phyloP scores from a whole-genome alignment of 169 alveolate genomes.

The Miamiensis avidus region DNA sequence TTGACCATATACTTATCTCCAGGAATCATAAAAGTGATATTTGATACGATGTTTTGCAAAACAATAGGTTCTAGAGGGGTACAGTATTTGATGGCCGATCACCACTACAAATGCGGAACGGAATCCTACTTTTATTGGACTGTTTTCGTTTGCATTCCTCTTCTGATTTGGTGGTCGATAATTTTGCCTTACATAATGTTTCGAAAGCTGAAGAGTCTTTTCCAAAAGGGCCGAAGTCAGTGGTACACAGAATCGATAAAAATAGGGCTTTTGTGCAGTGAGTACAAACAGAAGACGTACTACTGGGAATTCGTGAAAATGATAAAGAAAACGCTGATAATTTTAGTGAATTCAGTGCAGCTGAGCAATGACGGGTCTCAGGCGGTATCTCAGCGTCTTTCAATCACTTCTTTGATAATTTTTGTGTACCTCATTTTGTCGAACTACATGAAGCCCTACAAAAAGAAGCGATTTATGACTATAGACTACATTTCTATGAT shows the following conservation, averaged over 20 bases:
- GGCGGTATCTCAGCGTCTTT: not conserved
- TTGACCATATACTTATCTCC: not conserved
- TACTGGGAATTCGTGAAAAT: not conserved
- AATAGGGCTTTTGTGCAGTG: not conserved
- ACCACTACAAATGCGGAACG: not conserved
- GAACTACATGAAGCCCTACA: not conserved
- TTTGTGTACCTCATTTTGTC: not conserved
- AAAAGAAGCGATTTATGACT: not conserved
- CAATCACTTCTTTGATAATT: not conserved
- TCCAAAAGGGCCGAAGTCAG: too few relatives aligned
- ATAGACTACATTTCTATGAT: not conserved
- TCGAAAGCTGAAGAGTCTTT: not conserved
- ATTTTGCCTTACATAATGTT: not conserved
- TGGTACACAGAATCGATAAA: not conserved
- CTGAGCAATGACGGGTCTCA: not conserved
- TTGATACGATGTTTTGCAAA: not conserved
- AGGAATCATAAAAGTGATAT: not conserved
- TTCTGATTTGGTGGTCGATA: not conserved
- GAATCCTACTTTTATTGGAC: not conserved
- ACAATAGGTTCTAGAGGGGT: not conserved
- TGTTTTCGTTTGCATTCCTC: not conserved
- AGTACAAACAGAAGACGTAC: not conserved
- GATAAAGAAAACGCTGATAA: not conserved
- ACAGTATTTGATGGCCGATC: not conserved
- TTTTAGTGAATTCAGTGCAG: not conserved